These are phyloP conservation scores for Gossypium raimondii DNA, from an alignment of 345 rosid species.

Conservation along the genomic window DNA sequence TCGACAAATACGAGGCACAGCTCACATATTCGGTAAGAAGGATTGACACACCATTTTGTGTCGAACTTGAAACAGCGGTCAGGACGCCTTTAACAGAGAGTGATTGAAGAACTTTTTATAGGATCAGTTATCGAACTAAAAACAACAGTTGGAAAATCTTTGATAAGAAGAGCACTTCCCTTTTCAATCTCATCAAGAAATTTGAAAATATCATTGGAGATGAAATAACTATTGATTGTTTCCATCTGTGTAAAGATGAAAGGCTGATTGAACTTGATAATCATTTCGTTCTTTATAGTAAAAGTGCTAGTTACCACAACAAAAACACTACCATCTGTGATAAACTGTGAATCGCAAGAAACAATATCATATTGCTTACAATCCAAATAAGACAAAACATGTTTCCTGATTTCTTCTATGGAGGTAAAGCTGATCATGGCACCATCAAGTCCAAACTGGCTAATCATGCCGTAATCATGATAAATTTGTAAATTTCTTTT, in stretches of 20 bases:
- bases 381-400: not conserved
- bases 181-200: not conserved
- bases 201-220: conserved; percentile 4
- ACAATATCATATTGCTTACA: not conserved
- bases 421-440: not conserved
- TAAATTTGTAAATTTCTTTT: not conserved
- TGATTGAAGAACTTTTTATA: too few relatives aligned
- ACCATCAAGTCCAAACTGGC: not conserved
- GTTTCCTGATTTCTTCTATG: not conserved
- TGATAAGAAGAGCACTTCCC: too few relatives aligned
- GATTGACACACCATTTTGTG: not conserved
- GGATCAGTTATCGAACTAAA: too few relatives aligned
- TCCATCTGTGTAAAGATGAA: not conserved
- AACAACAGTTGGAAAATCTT: not conserved
- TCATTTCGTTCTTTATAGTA: not conserved
- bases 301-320: not conserved
- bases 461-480: not conserved
- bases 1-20: too few relatives aligned
- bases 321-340: not conserved
- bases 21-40: not conserved
- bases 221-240: not conserved
- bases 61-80: not conserved
- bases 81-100: not conserved
- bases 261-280: not conserved
- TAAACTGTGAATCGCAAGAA: not conserved